A percentile compares a stretch with the other conserved stretches of the same genome.
Evolutionary conservation across 2,329 filamentous ascomycete species (phyloP).

Genomic region (Ophiostoma novo-ulmi): DNA sequence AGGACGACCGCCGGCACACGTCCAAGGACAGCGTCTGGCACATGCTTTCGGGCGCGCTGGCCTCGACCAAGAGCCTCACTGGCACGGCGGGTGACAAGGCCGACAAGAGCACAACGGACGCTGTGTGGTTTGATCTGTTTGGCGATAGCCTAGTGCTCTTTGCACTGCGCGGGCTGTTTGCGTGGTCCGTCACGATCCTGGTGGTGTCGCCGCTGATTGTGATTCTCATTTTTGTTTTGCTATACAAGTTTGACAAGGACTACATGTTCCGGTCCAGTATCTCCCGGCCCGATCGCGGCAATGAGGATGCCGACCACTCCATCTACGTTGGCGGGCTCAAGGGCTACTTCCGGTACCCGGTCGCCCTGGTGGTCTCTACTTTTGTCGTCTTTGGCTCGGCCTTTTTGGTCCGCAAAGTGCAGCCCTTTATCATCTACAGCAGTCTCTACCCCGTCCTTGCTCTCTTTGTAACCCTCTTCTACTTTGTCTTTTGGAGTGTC

Average conservation of each 20-base stretch:
- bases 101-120: constrained; percentile 56
- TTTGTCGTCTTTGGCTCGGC: constrained; percentile 66
- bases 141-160: constrained; percentile 75
- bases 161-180: constrained; percentile 76
- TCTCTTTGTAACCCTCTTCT: constrained; percentile 78
- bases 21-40: constrained; percentile 74
- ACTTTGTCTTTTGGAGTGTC: constrained; percentile 76
- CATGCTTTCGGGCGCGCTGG: constrained; percentile 81
- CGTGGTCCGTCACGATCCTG: constrained; percentile 76
- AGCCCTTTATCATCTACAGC: constrained; percentile 87
- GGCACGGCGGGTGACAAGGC: constrained; percentile 64
- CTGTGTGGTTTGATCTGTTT: constrained; percentile 93
- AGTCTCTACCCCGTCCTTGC: constrained; percentile 82
- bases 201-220: constrained; percentile 73
- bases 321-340: constrained; percentile 68
- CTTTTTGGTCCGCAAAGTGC: constrained; percentile 72
- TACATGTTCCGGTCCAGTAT: constrained; percentile 69
- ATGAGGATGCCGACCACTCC: constrained; percentile 47
- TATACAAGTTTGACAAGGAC: constrained; percentile 71
- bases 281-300: constrained; percentile 43
- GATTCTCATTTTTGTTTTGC: constrained; percentile 60
- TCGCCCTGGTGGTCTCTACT: constrained; percentile 64
- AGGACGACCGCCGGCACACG: constrained; percentile 79
- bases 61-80: constrained; percentile 62
- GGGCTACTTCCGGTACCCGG: constrained; percentile 78